Evolutionary conservation across 106 monocot genomes (phyloP).

Genomic region (Agapanthus africanus): DNA sequence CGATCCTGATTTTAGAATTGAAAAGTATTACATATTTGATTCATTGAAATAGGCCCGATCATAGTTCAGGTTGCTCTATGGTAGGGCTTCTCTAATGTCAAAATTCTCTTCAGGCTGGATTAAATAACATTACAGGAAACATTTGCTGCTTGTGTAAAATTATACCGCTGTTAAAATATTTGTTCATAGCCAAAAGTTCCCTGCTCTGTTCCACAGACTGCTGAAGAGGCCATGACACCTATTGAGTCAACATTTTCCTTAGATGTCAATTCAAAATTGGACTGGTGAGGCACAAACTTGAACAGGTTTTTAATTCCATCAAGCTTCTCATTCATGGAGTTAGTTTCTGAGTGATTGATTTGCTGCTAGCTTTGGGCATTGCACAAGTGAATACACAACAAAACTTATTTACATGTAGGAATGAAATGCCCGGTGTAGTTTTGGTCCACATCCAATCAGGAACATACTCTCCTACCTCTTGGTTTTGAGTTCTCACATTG

Average conservation of each 20-base stretch:
- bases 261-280: constrained; percentile 84
- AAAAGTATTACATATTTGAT: too few species aligned
- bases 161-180: too few species aligned
- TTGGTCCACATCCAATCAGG: not conserved
- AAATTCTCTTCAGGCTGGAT: too few species aligned
- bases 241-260: constrained; percentile 92
- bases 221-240: constrained; percentile 91
- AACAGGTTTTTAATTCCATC: not conserved
- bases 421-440: not conserved
- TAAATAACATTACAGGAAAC: too few species aligned
- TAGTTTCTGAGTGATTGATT: too few species aligned
- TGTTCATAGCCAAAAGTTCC: too few species aligned
- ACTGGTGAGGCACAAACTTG: constrained; percentile 41
- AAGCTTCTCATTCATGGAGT: not conserved
- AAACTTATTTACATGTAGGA: too few species aligned
- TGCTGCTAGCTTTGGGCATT: not conserved
- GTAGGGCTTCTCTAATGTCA: too few species aligned
- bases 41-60: too few species aligned
- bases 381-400: not conserved
- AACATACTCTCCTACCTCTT: not conserved
- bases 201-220: constrained; percentile 72
- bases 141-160: too few species aligned
- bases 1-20: too few species aligned
- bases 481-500: not conserved
- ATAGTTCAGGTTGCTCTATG: too few species aligned